Evolutionary conservation across 1,284 basidiomycete species (phyloP).

Genomic region (Waitea zeae): DNA sequence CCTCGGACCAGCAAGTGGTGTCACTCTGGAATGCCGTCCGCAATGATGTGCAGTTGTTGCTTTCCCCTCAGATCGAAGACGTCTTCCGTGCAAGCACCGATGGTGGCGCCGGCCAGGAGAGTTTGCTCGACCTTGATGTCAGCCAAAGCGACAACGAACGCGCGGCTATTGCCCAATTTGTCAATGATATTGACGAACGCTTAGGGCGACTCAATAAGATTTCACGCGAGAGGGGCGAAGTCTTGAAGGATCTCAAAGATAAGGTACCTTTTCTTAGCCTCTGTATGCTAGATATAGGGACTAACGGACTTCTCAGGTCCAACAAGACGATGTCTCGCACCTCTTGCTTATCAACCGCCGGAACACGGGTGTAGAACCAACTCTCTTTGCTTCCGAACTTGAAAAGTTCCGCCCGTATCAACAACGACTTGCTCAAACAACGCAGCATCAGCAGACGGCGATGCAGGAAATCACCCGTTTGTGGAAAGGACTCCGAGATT

Average conservation of each 20-base stretch:
- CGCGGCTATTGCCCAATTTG: conserved; percentile 46
- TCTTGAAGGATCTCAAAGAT: conserved; percentile 88
- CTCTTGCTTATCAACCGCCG: conserved; percentile 84
- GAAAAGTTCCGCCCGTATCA: conserved; percentile 94
- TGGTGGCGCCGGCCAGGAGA: conserved; percentile 24
- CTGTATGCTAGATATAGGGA: too few relatives aligned
- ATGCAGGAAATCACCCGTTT: conserved; percentile 54
- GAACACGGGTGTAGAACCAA: conserved; percentile 68
- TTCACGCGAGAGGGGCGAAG: conserved; percentile 68
- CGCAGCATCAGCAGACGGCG: conserved; percentile 59
- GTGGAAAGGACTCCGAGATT: conserved; percentile 58
- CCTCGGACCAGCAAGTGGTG: conserved; percentile 66
- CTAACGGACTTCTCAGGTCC: conserved; percentile 43
- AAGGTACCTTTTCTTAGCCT: conserved; percentile 53
- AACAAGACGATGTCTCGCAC: conserved; percentile 93
- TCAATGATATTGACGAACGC: conserved; percentile 64
- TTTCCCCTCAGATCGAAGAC: conserved; percentile 48
- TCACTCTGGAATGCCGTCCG: conserved; percentile 61
- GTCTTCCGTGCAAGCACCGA: conserved; percentile 51
- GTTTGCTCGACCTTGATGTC: conserved; percentile 57
- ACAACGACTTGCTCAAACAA: conserved; percentile 57
- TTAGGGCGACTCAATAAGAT: conserved; percentile 69
- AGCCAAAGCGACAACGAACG: conserved; percentile 49
- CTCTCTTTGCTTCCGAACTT: conserved; percentile 82
- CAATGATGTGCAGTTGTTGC: conserved; percentile 50